Base-by-base conservation (phyloP, 108 stramenopile species). In the Nannochloropsis gaditana region DNA sequence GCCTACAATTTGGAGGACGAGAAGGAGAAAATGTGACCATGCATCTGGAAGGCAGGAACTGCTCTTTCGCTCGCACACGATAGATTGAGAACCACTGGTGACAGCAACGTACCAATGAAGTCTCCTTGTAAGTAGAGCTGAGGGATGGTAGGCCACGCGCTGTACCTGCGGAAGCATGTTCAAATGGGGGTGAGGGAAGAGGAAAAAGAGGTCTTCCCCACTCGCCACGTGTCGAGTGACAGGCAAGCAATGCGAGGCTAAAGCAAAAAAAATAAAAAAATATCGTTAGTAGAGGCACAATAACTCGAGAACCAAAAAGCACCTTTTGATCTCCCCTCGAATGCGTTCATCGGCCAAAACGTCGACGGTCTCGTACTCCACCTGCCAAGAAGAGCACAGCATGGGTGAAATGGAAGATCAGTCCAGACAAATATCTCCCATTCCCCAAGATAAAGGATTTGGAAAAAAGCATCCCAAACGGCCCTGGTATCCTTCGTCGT, bases 81-180 rank as follows among this genome's bases (percentile, higher is more conserved):
- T 31, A 31, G 31, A 31, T 31, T 31, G 31, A 31, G 31, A 31
- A 31, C 31, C 31, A 31, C 31, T 31, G 31, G 31, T 31, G 31
- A 31, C 31, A 31, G 31, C 31, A 15, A 50, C 47, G 47, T 50
- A 50, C 47, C 98, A 82, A 98, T 91, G 87, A 98, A 98, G 86
- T 98, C 98, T 21, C 96, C 96, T 84, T 93, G 92, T 79, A 98
- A 94, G 83, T 98, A 98, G 43, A 98, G 91, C 89, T 98, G 97
- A 31, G 97, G 97, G 80, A 96, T 97, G 5, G 95, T 95, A 2
- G 96, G 95, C 95, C 95, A 95, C 83, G 93, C 89, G 81, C 84
- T 81, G 85, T 83, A 87, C 21, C 82, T 85, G 81, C 83, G 82
- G 9, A 41, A 21, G 21, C 21, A 44, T 44, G 2, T 42, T 42